Evolutionary conservation across 805 yeast genomes (phyloP), one percentile per base, ranked within the genome.

Genomic region (Metschnikowia baotianmanensis): DNA sequence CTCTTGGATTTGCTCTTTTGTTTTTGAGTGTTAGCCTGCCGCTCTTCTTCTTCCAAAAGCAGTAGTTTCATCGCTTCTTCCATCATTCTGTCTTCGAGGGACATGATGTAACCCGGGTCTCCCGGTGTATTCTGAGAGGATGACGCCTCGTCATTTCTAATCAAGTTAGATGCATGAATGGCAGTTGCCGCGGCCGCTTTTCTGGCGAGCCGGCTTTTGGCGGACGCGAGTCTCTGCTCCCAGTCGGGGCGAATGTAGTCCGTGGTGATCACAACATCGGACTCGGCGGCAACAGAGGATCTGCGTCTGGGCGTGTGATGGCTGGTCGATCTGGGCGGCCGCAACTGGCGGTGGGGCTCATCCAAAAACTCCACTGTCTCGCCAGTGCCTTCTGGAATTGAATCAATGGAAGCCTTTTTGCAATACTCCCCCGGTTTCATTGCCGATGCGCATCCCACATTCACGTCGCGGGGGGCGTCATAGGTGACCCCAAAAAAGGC

Each of bases 121-220:
- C 23, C 27, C 16, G n/a, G 26, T 3, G 27, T 24, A 7, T 17
- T 33, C 15, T 28, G 29, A 9, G 40, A 29, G 7, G 40, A 33
- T 3, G 47, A 18, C 11, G 26, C 53, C 2, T 32, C 42, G 32
- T 51, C 48, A 37, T 64, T 53, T 12, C 83, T 69, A 23, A 88
- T 58, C 53, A 87, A 74, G 42, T 89, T 88, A 10, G 95, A 80
- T 2, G 95, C 90, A 62, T 91, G 98, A 28, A 91, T 77, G 0
- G 96, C 96, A 24, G 87, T 86, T 0, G 98, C 98, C 11, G 96
- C 87, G 0, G 97, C 97, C 0, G 96, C 82, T 54, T 88, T 76
- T 43, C 95, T 76, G 0, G 95, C 96, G 25, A 88, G 65, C 49
- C 82, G 82, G 43, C 82, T 74, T 37, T 90, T 76, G 4, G 96